A percentile compares a stretch with the other conserved stretches of the same genome.
Conservation (phyloP, 257 asterid species). For the Rhazya stricta region DNA sequence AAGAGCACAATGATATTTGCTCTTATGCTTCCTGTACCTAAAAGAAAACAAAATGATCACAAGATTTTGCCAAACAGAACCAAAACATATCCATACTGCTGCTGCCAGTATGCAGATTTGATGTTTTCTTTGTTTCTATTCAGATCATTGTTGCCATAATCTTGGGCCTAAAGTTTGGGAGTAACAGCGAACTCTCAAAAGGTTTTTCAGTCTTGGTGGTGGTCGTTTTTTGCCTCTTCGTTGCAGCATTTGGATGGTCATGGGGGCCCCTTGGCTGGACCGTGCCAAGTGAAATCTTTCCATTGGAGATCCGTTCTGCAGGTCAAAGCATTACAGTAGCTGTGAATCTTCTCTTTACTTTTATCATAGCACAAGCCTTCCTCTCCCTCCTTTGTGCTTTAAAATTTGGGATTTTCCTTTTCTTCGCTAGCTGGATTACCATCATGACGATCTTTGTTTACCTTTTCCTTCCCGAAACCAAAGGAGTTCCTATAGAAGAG, state of each 20-base stretch:
- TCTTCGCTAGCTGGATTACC: slow-evolving; percentile 36
- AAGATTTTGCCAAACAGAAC: too few relatives aligned
- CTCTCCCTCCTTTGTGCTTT: slow-evolving; percentile 36
- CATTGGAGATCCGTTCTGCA: slow-evolving; percentile 35
- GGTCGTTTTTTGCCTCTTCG: slow-evolving; percentile 23
- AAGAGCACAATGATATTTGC: neutral
- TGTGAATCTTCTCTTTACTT: slow-evolving; percentile 38
- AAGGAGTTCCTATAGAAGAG: slow-evolving; percentile 42
- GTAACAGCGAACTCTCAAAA: slow-evolving; percentile 18
- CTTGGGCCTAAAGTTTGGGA: slow-evolving; percentile 19
- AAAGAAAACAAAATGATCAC: too few relatives aligned
- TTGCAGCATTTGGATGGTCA: slow-evolving; percentile 30
- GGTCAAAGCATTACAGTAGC: slow-evolving; percentile 42
- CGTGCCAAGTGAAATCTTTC: slow-evolving; percentile 37
- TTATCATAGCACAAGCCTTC: slow-evolving; percentile 32
- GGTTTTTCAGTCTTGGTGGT: slow-evolving; percentile 19
- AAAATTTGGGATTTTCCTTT: slow-evolving; percentile 38
- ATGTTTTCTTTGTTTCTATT: neutral
- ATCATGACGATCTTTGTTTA: slow-evolving; percentile 36
- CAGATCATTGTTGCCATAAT: slow-evolving; percentile 28
- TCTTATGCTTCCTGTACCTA: neutral
- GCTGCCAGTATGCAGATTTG: neutral
- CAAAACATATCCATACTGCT: neutral
- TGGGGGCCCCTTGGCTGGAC: slow-evolving; percentile 50
- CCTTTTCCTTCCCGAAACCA: slow-evolving; percentile 36